A percentile compares a stretch with the other conserved stretches of the same genome.
Evolutionary conservation across 2,329 filamentous ascomycete species (phyloP).

Genomic region (Cladobotryum protrusum): DNA sequence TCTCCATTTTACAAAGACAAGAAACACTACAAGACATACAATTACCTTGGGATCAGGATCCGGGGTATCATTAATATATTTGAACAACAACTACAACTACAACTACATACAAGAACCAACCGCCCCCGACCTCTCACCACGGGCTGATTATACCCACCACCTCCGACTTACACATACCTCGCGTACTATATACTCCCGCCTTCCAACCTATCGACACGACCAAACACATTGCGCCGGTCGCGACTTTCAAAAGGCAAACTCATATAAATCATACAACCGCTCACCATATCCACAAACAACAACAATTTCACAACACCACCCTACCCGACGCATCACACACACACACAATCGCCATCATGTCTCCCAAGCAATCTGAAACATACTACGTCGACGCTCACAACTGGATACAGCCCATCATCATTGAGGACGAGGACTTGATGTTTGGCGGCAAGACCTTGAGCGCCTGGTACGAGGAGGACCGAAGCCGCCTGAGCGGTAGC

Average conservation of each 20-base stretch:
- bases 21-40: not conserved
- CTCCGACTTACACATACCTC: not conserved
- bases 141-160: not conserved
- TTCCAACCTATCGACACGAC: not conserved
- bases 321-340: conserved; percentile 4
- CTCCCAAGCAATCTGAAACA: conserved; percentile 27
- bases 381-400: conserved; percentile 21
- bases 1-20: too few relatives aligned
- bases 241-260: not conserved
- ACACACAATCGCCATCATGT: conserved; percentile 4
- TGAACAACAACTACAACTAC: not conserved
- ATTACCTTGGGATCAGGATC: conserved; percentile 7
- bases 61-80: conserved; percentile 2
- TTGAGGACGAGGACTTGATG: conserved; percentile 55
- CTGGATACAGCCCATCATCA: conserved; percentile 52
- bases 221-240: conserved; percentile 8
- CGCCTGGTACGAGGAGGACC: conserved; percentile 52
- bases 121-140: not conserved
- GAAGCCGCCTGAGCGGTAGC: conserved; percentile 28
- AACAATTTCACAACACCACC: not conserved
- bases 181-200: not conserved
- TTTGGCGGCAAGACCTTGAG: conserved; percentile 56
- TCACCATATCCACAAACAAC: not conserved
- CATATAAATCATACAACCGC: not conserved
- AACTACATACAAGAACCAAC: conserved; percentile 1